phyloP scores from a whole-genome alignment of 2,329 filamentous ascomycete genomes.

The Neonectria faginata region DNA sequence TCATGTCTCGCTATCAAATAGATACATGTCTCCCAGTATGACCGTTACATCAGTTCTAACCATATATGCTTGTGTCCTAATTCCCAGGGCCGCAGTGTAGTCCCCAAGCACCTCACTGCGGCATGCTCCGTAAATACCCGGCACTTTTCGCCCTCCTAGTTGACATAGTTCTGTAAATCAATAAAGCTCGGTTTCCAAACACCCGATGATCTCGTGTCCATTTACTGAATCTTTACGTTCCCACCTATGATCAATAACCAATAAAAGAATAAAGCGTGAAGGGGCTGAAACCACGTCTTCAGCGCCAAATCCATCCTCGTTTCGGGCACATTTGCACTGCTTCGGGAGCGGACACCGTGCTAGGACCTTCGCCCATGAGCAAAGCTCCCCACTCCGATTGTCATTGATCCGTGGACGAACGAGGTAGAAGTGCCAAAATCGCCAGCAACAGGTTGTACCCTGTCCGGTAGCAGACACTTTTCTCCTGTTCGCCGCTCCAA shows the following conservation, averaged over 20 bases:
- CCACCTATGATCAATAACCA: constrained; percentile 7
- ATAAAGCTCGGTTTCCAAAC: constrained; percentile 10
- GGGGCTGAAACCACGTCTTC: not conserved
- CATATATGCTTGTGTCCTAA: not conserved
- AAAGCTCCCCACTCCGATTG: not conserved
- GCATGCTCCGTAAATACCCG: not conserved
- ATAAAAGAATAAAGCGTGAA: not conserved
- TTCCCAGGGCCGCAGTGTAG: not conserved
- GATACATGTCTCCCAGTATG: not conserved
- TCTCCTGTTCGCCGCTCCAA: constrained; percentile 51
- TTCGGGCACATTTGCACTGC: not conserved
- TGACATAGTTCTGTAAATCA: constrained; percentile 4
- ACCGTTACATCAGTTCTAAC: not conserved
- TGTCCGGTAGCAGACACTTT: constrained; percentile 52
- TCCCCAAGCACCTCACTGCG: not conserved
- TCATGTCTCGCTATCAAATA: not conserved
- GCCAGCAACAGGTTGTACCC: constrained; percentile 49
- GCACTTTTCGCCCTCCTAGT: not conserved
- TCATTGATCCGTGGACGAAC: constrained; percentile 7
- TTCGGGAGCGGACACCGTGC: not conserved
- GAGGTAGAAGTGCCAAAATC: constrained; percentile 45
- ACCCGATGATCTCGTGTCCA: constrained; percentile 13
- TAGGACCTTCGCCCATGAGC: not conserved
- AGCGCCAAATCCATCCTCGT: constrained; percentile 5
- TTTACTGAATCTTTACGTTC: constrained; percentile 3